phyloP scores from a whole-genome alignment of 305 asterid genomes.

The Petunia hybrid region DNA sequence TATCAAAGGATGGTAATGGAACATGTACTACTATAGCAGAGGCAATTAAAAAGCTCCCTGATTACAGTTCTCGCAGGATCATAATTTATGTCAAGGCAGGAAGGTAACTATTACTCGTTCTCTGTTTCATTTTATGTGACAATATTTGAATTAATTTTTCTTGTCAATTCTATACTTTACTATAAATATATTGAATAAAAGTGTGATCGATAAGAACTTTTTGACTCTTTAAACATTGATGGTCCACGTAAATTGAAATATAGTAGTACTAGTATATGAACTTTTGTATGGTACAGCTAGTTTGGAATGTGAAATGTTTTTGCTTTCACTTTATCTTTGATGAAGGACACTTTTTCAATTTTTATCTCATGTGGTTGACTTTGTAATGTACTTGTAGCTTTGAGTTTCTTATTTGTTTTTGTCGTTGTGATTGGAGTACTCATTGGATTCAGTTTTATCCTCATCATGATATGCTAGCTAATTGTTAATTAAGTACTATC shows the following conservation, averaged over 20 bases:
- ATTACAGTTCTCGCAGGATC: constrained; percentile 61
- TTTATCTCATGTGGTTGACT: neutral
- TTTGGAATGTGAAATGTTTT: too few species aligned
- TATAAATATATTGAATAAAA: too few species aligned
- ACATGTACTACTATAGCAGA: constrained; percentile 78
- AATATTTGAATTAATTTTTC: too few species aligned
- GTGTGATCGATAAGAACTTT: too few species aligned
- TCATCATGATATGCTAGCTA: neutral
- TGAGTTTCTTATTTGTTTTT: constrained; percentile 1
- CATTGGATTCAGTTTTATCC: neutral
- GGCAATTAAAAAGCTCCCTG: constrained; percentile 93
- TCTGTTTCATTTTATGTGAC: too few species aligned
- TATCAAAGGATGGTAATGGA: constrained; percentile 83
- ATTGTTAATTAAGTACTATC: too few species aligned
- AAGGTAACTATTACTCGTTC: constrained; percentile 63
- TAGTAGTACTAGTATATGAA: too few species aligned
- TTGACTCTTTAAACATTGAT: too few species aligned
- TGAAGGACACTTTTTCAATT: neutral
- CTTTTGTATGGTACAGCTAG: too few species aligned
- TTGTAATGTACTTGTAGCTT: neutral
- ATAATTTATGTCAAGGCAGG: constrained; percentile 96
- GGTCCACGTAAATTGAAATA: too few species aligned
- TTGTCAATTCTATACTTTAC: too few species aligned
- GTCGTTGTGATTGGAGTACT: neutral
- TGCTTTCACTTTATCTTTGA: neutral